Percentiles rank a stretch among this genome's conserved stretches.
These are phyloP conservation scores for Salicornia ramosissima DNA, from an alignment of 148 eudicot genomes.

Conservation along the genomic window DNA sequence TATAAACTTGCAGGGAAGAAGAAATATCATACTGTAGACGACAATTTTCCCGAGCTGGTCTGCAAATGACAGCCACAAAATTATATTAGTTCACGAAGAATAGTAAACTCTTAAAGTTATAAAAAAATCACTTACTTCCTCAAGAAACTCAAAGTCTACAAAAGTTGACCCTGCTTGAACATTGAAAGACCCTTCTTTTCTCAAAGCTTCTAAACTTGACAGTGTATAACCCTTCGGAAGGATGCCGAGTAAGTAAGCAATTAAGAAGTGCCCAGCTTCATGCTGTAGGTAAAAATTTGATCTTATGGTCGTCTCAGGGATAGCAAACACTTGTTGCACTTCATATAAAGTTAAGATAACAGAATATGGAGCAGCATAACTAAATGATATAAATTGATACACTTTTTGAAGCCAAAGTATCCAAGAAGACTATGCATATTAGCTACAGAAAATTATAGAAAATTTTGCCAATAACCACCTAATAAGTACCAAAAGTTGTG, in stretches of 20 bases:
- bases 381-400: not conserved
- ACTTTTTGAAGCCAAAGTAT: not conserved
- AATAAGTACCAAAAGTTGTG: no score
- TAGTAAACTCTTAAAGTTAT: not conserved
- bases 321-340: not conserved
- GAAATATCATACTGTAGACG: conserved; percentile 56
- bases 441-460: conserved; percentile 9
- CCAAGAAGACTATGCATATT: conserved; percentile 4
- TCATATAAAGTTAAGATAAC: not conserved
- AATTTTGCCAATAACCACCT: no score
- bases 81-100: not conserved
- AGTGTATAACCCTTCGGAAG: conserved; percentile 82
- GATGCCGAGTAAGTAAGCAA: conserved; percentile 81
- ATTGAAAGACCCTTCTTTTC: conserved; percentile 84
- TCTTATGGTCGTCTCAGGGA: not conserved
- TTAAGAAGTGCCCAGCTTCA: conserved; percentile 94
- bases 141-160: conserved; percentile 81
- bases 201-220: conserved; percentile 72
- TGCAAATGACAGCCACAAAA: conserved; percentile 34
- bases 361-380: not conserved
- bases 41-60: conserved; percentile 66
- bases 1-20: not conserved
- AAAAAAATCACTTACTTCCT: conserved; percentile 43
- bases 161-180: conserved; percentile 97
- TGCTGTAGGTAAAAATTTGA: conserved; percentile 41